Evolutionary conservation across 108 stramenopile species (phyloP).

Genomic region (Skeletonema potamos): DNA sequence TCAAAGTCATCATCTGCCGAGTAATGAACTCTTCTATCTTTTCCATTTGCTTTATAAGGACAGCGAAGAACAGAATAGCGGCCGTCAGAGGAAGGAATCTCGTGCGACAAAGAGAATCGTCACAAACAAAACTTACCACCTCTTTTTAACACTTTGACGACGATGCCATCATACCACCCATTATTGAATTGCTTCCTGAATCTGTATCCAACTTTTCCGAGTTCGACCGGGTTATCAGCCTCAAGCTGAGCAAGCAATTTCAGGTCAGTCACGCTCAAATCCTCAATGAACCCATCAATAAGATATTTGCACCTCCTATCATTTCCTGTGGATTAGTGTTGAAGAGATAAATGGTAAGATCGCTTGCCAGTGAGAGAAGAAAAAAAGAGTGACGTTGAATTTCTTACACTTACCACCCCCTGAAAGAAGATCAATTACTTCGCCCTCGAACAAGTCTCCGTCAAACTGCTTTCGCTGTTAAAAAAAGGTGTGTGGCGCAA

Average conservation of each 20-base stretch:
- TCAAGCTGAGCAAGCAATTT: not conserved
- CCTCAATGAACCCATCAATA: slow-evolving; percentile 15
- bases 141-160: slow-evolving; percentile 13
- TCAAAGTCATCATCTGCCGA: slow-evolving; percentile 26
- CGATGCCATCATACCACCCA: slow-evolving; percentile 22
- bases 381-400: no score
- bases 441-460: slow-evolving; percentile 17
- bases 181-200: slow-evolving; percentile 20
- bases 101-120: not conserved
- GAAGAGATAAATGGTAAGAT: not conserved
- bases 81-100: not conserved
- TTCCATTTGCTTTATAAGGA: slow-evolving; percentile 6
- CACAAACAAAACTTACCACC: slow-evolving; percentile 5
- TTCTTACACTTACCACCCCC: slow-evolving; percentile 17
- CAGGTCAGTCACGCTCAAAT: slow-evolving; percentile 12
- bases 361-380: not conserved
- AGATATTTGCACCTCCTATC: slow-evolving; percentile 11
- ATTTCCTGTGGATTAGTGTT: not conserved
- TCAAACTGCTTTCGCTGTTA: slow-evolving; percentile 3
- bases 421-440: slow-evolving; percentile 13
- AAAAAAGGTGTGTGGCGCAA: not conserved
- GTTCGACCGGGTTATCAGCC: slow-evolving; percentile 1
- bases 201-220: slow-evolving; percentile 6
- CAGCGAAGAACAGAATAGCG: not conserved
- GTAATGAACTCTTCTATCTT: slow-evolving; percentile 22